Conservation (phyloP, 2,329 filamentous ascomycete species). For the Chrysoporthe deuterocubensis region DNA sequence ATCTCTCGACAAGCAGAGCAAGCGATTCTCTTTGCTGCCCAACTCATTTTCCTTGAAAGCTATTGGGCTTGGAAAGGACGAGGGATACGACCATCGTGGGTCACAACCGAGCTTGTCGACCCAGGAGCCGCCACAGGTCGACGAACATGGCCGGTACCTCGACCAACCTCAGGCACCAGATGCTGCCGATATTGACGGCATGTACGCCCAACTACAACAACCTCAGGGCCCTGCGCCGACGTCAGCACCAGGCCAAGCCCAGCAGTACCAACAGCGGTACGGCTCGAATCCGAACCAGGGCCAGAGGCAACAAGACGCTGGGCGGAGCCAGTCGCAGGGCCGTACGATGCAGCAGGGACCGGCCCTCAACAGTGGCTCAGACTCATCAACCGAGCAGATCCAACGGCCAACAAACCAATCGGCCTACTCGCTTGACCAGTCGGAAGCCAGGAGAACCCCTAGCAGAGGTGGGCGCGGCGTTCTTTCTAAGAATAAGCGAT, state of each 20-base stretch:
- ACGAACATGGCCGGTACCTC: conserved; percentile 43
- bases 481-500: conserved; percentile 85
- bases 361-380: conserved; percentile 55
- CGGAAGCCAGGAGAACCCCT: conserved; percentile 46
- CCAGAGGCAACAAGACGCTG: conserved; percentile 34
- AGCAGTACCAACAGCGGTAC: conserved; percentile 48
- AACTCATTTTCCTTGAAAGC: conserved; percentile 66
- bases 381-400: conserved; percentile 55
- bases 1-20: conserved; percentile 60
- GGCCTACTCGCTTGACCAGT: conserved; percentile 46
- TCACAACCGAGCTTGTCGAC: conserved; percentile 59
- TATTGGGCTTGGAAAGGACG: conserved; percentile 63
- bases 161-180: conserved; percentile 36
- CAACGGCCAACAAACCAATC: conserved; percentile 48
- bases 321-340: neutral
- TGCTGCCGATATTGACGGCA: conserved; percentile 37
- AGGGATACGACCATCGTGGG: conserved; percentile 50
- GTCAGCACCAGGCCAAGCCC: conserved; percentile 38
- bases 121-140: conserved; percentile 49
- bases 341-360: conserved; percentile 44
- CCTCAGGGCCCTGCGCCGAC: conserved; percentile 31
- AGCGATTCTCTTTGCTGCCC: conserved; percentile 74
- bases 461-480: conserved; percentile 53
- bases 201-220: conserved; percentile 39
- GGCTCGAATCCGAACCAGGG: conserved; percentile 44